These are phyloP conservation scores for Geranium rotundifolium DNA, from an alignment of 345 rosid genomes.

Conservation along the genomic window DNA sequence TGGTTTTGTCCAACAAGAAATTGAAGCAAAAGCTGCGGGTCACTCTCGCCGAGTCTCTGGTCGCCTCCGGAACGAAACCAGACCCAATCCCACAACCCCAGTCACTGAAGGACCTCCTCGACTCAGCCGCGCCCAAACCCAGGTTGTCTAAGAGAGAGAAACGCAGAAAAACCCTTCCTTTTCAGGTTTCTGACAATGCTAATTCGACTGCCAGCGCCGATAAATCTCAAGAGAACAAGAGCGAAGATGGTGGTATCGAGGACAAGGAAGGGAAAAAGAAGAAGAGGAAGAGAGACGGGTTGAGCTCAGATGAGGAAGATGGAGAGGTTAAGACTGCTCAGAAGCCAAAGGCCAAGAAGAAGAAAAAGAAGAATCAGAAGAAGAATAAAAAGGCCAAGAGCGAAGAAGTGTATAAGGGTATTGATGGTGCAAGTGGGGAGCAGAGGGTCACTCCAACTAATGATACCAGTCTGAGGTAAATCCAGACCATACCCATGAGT, in stretches of 20 bases:
- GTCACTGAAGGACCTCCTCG: constrained; percentile 41
- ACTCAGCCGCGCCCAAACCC: constrained; percentile 45
- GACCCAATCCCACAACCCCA: constrained; percentile 23
- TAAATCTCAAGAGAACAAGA: background rate
- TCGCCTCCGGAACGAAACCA: constrained; percentile 11
- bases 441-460: background rate
- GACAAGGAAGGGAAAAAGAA: constrained; percentile 11
- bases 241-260: background rate
- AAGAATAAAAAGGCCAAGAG: constrained; percentile 8
- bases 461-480: background rate
- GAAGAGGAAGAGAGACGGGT: constrained; percentile 10
- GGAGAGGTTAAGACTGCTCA: constrained; percentile 3
- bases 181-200: constrained; percentile 10
- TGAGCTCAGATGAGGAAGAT: constrained; percentile 1
- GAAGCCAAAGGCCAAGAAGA: constrained; percentile 11
- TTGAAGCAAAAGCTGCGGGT: constrained; percentile 69
- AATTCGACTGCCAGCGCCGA: background rate
- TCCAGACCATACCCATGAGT: background rate
- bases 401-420: constrained; percentile 14
- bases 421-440: constrained; percentile 6
- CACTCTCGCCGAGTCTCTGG: constrained; percentile 30
- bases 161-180: constrained; percentile 32
- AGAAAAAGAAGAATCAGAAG: constrained; percentile 5
- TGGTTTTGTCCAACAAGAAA: constrained; percentile 92
- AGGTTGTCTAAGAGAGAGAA: constrained; percentile 74